phyloP scores from a whole-genome alignment of 2,329 filamentous ascomycete species.

The Epichloe gansuensis region DNA sequence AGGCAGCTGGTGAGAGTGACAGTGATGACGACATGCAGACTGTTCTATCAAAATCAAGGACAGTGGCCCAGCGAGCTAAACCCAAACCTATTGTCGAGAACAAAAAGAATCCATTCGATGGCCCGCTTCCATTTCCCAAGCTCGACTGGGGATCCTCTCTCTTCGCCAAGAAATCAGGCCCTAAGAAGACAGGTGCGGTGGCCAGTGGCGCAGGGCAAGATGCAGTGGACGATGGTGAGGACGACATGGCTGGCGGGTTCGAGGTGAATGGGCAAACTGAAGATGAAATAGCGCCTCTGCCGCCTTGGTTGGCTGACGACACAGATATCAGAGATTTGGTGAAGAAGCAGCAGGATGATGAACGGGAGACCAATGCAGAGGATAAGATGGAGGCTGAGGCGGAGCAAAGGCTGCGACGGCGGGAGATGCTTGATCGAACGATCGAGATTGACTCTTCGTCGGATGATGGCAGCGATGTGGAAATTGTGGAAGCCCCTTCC shows the following conservation, averaged over 20 bases:
- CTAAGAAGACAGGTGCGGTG: slow-evolving; percentile 11
- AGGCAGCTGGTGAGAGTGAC: slow-evolving; percentile 40
- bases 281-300: slow-evolving; percentile 45
- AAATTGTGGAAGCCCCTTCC: slow-evolving; percentile 39
- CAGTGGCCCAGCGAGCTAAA: slow-evolving; percentile 32
- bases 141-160: slow-evolving; percentile 55
- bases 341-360: slow-evolving; percentile 42
- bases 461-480: slow-evolving; percentile 42
- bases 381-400: slow-evolving; percentile 45
- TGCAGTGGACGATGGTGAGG: slow-evolving; percentile 22
- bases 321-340: slow-evolving; percentile 53
- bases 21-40: slow-evolving; percentile 71
- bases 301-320: slow-evolving; percentile 60
- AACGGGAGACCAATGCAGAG: slow-evolving; percentile 50
- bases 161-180: slow-evolving; percentile 31
- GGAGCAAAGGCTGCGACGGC: slow-evolving; percentile 34
- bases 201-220: slow-evolving; percentile 12
- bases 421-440: slow-evolving; percentile 33
- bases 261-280: slow-evolving; percentile 34
- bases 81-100: slow-evolving; percentile 32
- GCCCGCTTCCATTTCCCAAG: slow-evolving; percentile 84
- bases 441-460: slow-evolving; percentile 53
- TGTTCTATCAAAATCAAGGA: slow-evolving; percentile 59
- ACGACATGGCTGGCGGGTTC: slow-evolving; percentile 52
- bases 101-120: slow-evolving; percentile 53